Evolutionary conservation across 2,329 filamentous ascomycete species (phyloP), one percentile per base, ranked within the genome.

Genomic region (Neonectria hederae): DNA sequence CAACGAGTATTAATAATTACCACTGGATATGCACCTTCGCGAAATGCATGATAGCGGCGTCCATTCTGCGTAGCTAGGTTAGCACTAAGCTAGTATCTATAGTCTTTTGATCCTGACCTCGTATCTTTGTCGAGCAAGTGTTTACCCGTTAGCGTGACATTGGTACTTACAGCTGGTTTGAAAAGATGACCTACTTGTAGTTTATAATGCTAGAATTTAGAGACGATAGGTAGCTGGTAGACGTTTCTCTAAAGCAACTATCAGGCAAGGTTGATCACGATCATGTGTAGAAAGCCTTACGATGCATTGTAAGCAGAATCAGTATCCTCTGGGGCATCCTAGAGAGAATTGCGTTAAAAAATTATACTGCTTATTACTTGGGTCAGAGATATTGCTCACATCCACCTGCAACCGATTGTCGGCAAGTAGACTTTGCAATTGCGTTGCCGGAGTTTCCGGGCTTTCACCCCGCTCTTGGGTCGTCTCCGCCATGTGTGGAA

Each of bases 201-300:
- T 63, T 63, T 8, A 54, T 55, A 10, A 68, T 65, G 35, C 66
- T 68, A 1, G 66, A 59, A 10, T 68, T 68, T 1, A 68, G 24
- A 11, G 66, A 68, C 5, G 66, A 58, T 0, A 68, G 22, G n/a
- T 65, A 65, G 0, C 66, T 68, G 1, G 42, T 43, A 5, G 46
- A 30, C 21, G 61, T 62, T 9, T 35, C 35, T 3, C 66, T 48
- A 2, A 4, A 2, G 8, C 3, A 5, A 65, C 11, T 40, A 28
- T 65, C n/a, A 19, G 21, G 17, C 1, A 8, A 14, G 14, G 5
- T 24, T 24, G 11, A 2, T 13, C 4, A 17, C 6, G 19, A 24
- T 26, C 6, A 8, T 8, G 5, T 26, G 5, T 8, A 9, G 8
- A 46, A 26, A 24, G 2, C 13, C 21, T 17, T 14, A 46, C 43